A percentile compares a stretch with the other conserved stretches of the same genome.
Conservation (phyloP, 345 rosid species). For the Brassica incana region DNA sequence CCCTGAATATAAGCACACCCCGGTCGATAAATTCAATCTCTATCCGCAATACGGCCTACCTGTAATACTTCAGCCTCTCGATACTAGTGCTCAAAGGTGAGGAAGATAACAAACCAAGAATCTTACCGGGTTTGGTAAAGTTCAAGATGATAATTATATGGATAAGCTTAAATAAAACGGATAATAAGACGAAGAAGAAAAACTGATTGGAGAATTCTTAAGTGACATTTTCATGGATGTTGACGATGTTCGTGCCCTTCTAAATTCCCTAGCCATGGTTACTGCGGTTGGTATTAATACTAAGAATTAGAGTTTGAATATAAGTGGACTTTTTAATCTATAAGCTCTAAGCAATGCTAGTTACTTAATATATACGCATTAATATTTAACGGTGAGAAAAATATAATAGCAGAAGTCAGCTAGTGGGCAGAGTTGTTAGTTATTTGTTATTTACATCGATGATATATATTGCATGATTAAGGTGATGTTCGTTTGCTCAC, state of each 20-base stretch:
- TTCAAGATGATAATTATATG: background rate
- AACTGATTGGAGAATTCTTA: background rate
- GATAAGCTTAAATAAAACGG: background rate
- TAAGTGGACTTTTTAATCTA: background rate
- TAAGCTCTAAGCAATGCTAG: background rate
- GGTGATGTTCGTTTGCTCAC: too few species aligned
- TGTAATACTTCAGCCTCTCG: constrained; percentile 7
- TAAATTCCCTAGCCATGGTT: background rate
- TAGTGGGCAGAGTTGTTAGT: background rate
- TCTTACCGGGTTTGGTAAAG: background rate
- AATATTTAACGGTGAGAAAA: background rate
- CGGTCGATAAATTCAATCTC: background rate
- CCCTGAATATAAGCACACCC: constrained; percentile 1
- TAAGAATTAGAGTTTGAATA: background rate
- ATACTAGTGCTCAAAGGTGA: background rate
- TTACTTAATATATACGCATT: background rate
- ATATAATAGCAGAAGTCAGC: background rate
- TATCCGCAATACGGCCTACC: constrained; percentile 9
- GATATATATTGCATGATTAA: background rate
- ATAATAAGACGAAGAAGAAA: background rate
- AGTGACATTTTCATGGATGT: background rate
- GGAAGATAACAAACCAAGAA: background rate
- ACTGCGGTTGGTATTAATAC: background rate
- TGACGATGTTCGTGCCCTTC: background rate
- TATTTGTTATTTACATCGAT: background rate